Percentiles rank a stretch among this genome's conserved stretches.
phyloP scores from a whole-genome alignment of 371 early-diverging fungal genomes.

The Parasitella parasitica region DNA sequence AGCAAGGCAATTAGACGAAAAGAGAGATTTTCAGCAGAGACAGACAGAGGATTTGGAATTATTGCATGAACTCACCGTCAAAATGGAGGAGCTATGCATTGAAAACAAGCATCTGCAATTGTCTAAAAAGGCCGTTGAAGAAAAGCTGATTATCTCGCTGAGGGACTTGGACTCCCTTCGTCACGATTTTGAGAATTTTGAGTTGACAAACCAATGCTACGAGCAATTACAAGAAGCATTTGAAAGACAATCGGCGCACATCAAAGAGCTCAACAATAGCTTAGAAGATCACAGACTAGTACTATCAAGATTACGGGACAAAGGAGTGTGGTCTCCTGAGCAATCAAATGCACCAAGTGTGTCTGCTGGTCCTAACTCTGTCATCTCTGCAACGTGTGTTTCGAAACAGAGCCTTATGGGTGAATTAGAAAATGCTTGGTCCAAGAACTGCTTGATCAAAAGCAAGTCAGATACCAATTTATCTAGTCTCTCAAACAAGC shows the following conservation, averaged over 20 bases:
- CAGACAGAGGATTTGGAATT: constrained; percentile 23
- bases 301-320: constrained; percentile 15
- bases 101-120: constrained; percentile 39
- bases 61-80: constrained; percentile 28
- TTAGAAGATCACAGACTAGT: constrained; percentile 40
- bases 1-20: constrained; percentile 7
- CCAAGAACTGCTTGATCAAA: neutral
- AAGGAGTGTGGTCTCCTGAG: constrained; percentile 10
- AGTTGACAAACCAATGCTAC: constrained; percentile 24
- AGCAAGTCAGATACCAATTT: neutral
- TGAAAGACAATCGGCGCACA: constrained; percentile 25
- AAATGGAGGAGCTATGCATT: constrained; percentile 38
- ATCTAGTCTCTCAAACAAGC: neutral
- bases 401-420: constrained; percentile 16
- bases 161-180: constrained; percentile 24
- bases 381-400: neutral
- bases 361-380: neutral
- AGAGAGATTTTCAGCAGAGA: constrained; percentile 14
- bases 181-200: constrained; percentile 30
- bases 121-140: constrained; percentile 32
- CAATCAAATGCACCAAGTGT: constrained; percentile 6
- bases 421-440: constrained; percentile 24
- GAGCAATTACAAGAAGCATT: constrained; percentile 23
- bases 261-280: constrained; percentile 30
- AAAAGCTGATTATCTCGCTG: constrained; percentile 15